Base-by-base conservation (phyloP, 2,329 filamentous ascomycete species). In the Xenoacremonium recifei region DNA sequence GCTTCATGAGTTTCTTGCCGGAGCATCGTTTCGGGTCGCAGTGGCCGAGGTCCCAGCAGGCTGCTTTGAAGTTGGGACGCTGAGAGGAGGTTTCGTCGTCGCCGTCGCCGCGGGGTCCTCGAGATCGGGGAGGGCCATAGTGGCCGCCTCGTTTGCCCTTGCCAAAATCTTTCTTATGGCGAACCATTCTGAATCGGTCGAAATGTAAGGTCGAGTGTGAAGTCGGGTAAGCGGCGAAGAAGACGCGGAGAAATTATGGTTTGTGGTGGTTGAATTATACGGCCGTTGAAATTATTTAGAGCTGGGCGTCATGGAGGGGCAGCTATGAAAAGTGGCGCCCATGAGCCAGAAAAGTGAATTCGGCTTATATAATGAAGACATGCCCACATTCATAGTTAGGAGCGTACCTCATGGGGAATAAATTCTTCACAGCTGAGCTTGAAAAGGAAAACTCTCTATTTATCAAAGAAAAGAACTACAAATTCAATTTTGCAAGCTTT, bases 1-100 rank as follows among this genome's bases (percentile, higher is more conserved):
- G 79, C 50, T 85, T 84, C 79, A 99, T 96, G 23, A 99, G 78
- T 50, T 89, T 84, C 72, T 99, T 99, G 21, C 93, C 93, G 0
- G 91, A 96, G 69, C 93, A 99, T 55, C 92, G 78, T 67, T 96
- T 97, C 7, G 92, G 89, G 61, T 99, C 93, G 73, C 93, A 99
- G 71, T 99, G 93, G 48, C 91, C 92, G 23, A 99, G 77, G 61
- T 99, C 93, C 93, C 93, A 99, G 66, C 92, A 96, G 45, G 92
- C 93, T 36, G 93, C 92, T 69, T 95, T 95, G 78, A 91, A 96
- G 17, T 71, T 60, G 29, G 69, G 82, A 50, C 57, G 78, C 40
- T 57, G 44, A 42, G 58, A 48, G 35, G 54, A 37, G 23, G 45
- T 39, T 40, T 55, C 54, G 40, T 72, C 64, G 51, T 65, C 63